Conservation (phyloP, 2,329 filamentous ascomycete species). For the Venturia aucupariae region DNA sequence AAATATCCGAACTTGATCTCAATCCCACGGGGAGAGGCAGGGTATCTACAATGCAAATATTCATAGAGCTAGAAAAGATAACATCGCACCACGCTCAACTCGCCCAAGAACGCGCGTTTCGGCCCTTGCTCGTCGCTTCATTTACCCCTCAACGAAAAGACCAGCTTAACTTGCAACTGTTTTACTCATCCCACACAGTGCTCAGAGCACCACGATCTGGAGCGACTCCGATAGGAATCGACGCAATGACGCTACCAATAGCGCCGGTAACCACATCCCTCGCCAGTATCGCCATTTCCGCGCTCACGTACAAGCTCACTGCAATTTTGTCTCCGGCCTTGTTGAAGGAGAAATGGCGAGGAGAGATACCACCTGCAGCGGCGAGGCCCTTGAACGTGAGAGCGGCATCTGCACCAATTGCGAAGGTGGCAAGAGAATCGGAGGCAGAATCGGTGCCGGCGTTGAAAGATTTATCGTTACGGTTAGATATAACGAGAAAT, state of each 20-base stretch:
- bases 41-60: conserved; percentile 8
- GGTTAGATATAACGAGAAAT: conserved; percentile 60
- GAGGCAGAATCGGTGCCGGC: conserved; percentile 27
- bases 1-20: neutral
- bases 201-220: neutral
- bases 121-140: neutral
- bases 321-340: conserved; percentile 54
- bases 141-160: neutral
- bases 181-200: neutral
- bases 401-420: conserved; percentile 47
- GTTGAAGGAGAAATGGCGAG: conserved; percentile 61
- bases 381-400: conserved; percentile 48
- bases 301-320: conserved; percentile 54
- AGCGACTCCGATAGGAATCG: neutral
- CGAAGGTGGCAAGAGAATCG: conserved; percentile 56
- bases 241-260: conserved; percentile 33
- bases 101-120: neutral
- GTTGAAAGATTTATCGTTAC: conserved; percentile 53
- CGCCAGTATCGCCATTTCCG: conserved; percentile 51
- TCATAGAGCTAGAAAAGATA: neutral
- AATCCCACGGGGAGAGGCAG: neutral
- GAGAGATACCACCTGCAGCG: conserved; percentile 55
- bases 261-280: conserved; percentile 52
- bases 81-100: neutral
- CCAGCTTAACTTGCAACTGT: neutral